Base-by-base conservation (phyloP, 257 asterid genomes). In the Pogostemon cablin region DNA sequence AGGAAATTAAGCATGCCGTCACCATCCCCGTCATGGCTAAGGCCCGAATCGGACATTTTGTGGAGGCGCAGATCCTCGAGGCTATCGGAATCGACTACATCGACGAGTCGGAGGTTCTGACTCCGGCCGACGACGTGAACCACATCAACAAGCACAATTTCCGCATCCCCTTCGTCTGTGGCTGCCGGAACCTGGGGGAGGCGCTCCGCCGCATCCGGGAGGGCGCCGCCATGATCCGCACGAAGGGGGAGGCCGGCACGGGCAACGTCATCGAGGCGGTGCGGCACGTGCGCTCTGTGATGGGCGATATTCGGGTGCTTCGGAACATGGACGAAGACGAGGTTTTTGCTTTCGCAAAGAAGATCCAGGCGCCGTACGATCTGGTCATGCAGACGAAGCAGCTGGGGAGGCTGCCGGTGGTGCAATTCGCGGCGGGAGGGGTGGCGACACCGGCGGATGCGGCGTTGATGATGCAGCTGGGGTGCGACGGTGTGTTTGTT, bases 221-320 rank as follows among this genome's bases (percentile, higher is more conserved):
- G 75, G 97, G 97, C 47, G 97, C 97, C 54, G 98, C 98, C 65
- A 89, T 91, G 96, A 89, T 91, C 5, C 90, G 98, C 6, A 91
- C 96, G 4, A 89, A 91, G 72, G 98, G 98, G 2, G 98, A 91
- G 83, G 96, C 96, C 4, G 98, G 98, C 0, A 89, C 96, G 0
- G 98, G 98, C 1, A 91, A 89, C 83, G 53, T 91, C 7, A 83
- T 89, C 9, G 98, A 91, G 85, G 96, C 98, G 17, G 98, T 91
- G 73, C 96, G 96, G 39, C 96, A 91, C 56, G 96, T 91, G 37
- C 81, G 98, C 2, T 86, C 93, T 20, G 98, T 91, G 69, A 84
- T 86, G 90, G 98, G 96, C 11, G 96, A 86, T n/a, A 89, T 89
- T 50, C 81, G 96, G 2, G 80, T 88, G 12, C 87, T 91, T 5